These are phyloP conservation scores for Diplodia intermedia DNA, from an alignment of 2,329 filamentous ascomycete genomes.

Conservation along the genomic window DNA sequence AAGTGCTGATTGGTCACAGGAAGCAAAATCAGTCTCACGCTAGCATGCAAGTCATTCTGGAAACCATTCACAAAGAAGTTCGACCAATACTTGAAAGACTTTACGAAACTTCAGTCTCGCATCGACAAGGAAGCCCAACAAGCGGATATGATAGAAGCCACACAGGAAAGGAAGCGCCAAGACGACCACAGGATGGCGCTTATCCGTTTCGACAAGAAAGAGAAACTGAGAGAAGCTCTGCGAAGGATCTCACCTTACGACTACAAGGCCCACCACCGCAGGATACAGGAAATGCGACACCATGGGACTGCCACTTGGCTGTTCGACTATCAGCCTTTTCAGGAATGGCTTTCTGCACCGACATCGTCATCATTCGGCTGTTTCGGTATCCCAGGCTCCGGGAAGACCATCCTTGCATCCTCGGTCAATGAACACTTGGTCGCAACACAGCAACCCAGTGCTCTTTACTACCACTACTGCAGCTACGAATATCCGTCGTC, in stretches of 20 bases:
- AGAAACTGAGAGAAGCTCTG: constrained; percentile 33
- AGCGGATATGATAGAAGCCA: constrained; percentile 38
- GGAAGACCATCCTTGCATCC: constrained; percentile 38
- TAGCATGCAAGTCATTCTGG: constrained; percentile 36
- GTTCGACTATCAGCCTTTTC: constrained; percentile 22
- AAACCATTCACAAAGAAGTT: constrained; percentile 36
- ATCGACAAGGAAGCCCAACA: constrained; percentile 37
- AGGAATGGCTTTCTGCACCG: constrained; percentile 30
- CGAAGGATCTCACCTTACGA: constrained; percentile 33
- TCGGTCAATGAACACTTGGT: constrained; percentile 33
- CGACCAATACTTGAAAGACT: constrained; percentile 35
- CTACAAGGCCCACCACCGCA: constrained; percentile 35
- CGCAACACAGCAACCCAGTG: not conserved
- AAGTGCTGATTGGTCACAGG: not conserved
- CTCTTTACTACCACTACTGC: constrained; percentile 37
- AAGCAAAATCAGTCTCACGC: constrained; percentile 8
- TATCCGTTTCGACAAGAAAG: constrained; percentile 33
- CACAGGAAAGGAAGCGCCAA: constrained; percentile 34
- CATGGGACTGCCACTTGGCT: constrained; percentile 37
- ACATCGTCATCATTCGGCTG: constrained; percentile 35
- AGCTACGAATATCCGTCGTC: constrained; percentile 35
- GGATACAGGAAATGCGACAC: constrained; percentile 29
- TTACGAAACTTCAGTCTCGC: constrained; percentile 35
- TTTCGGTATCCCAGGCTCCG: constrained; percentile 39
- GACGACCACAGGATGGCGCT: constrained; percentile 34